Conservation (phyloP, 176 grass and related monocot species). For the Ensete ventricosum region DNA sequence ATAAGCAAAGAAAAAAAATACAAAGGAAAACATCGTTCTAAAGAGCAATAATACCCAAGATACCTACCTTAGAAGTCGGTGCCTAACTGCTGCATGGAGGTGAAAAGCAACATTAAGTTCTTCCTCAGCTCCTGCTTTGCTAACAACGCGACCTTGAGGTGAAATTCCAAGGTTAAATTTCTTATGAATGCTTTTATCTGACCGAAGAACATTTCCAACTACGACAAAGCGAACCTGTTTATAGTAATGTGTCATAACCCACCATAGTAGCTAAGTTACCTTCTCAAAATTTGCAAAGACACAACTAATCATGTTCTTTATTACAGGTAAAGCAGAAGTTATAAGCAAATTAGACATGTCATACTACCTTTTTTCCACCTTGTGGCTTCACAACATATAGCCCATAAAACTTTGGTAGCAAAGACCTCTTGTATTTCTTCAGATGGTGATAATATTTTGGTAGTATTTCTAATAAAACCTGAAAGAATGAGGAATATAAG, state of each 20-base stretch:
- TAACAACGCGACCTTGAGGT: not conserved
- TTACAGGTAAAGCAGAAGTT: not conserved
- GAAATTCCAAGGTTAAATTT: not conserved
- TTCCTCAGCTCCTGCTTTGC: conserved; percentile 6
- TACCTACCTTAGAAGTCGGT: not conserved
- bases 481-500: not conserved
- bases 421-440: conserved; percentile 8
- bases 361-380: conserved; percentile 7
- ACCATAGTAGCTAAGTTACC: not conserved
- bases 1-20: not conserved
- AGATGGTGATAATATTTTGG: conserved; percentile 11
- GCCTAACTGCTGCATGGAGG: not conserved
- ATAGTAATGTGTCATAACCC: not conserved
- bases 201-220: conserved; percentile 3
- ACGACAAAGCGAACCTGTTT: conserved; percentile 8
- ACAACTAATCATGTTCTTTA: not conserved
- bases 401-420: conserved; percentile 18
- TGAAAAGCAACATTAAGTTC: not conserved
- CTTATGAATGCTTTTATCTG: conserved; percentile 17
- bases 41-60: not conserved
- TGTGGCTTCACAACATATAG: conserved; percentile 19
- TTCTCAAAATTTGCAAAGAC: not conserved
- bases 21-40: not conserved
- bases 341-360: not conserved
- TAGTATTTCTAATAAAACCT: conserved; percentile 13